phyloP scores from a whole-genome alignment of 345 rosid species.

The Hibiscus mutabilis region DNA sequence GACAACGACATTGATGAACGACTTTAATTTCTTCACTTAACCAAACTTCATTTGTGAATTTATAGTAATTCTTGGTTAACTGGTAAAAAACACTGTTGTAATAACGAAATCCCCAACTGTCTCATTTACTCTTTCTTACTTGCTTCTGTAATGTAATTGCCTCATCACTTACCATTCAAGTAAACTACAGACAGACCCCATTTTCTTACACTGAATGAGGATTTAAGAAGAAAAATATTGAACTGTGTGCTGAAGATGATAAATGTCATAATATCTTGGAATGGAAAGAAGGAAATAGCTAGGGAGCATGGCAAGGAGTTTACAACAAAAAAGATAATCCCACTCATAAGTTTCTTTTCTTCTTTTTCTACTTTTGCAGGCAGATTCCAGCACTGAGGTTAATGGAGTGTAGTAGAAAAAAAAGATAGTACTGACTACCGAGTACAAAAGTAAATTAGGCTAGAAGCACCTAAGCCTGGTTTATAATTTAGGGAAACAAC shows the following conservation, averaged over 20 bases:
- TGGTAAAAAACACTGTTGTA: neutral
- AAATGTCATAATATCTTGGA: conserved; percentile 13
- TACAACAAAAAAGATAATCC: conserved; percentile 16
- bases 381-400: conserved; percentile 17
- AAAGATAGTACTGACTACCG: neutral
- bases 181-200: neutral
- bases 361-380: conserved; percentile 11
- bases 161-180: too few relatives aligned
- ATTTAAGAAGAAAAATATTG: neutral
- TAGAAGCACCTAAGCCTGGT: neutral
- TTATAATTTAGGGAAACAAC: conserved; percentile 6
- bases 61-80: too few relatives aligned
- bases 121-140: too few relatives aligned
- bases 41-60: neutral
- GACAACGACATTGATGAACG: conserved; percentile 8
- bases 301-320: conserved; percentile 21
- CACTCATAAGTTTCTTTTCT: neutral
- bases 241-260: neutral
- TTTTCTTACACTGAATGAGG: neutral
- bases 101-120: neutral
- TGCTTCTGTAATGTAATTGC: too few relatives aligned
- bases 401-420: neutral
- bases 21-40: neutral
- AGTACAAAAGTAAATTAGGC: neutral
- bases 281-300: conserved; percentile 8